Conservation (phyloP, 2,329 filamentous ascomycete species). For the Ceratocystis destructans region DNA sequence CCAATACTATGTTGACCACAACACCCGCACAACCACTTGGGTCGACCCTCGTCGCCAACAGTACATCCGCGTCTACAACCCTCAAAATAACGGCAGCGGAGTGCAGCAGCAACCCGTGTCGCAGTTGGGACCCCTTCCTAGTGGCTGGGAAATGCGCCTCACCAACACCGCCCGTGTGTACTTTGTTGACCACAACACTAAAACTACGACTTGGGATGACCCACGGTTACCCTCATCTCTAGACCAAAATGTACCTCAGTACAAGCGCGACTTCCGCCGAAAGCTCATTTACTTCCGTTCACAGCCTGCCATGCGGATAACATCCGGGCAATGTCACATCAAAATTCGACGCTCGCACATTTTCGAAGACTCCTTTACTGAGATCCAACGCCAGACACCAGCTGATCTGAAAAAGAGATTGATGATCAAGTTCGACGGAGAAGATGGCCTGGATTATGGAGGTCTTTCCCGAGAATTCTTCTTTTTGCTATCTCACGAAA, state of each 20-base stretch:
- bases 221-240: constrained; percentile 86
- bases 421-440: constrained; percentile 99
- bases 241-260: constrained; percentile 96
- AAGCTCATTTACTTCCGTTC: constrained; percentile 99
- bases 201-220: constrained; percentile 98
- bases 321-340: constrained; percentile 94
- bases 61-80: constrained; percentile 93
- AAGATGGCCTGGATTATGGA: constrained; percentile 95
- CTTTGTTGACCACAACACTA: constrained; percentile 98
- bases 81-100: constrained; percentile 69
- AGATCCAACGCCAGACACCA: constrained; percentile 92
- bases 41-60: constrained; percentile 94
- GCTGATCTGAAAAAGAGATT: constrained; percentile 94
- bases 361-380: constrained; percentile 96
- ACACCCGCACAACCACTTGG: constrained; percentile 96
- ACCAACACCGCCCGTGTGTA: constrained; percentile 97
- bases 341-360: constrained; percentile 95
- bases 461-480: constrained; percentile 98
- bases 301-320: constrained; percentile 86
- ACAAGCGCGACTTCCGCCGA: constrained; percentile 95
- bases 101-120: constrained; percentile 97
- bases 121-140: constrained; percentile 84
- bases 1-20: constrained; percentile 96
- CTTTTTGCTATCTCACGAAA: constrained; percentile 96
- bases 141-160: constrained; percentile 98